Evolutionary conservation across 345 rosid species (phyloP).

Genomic region (Pseudoturritis turrita): DNA sequence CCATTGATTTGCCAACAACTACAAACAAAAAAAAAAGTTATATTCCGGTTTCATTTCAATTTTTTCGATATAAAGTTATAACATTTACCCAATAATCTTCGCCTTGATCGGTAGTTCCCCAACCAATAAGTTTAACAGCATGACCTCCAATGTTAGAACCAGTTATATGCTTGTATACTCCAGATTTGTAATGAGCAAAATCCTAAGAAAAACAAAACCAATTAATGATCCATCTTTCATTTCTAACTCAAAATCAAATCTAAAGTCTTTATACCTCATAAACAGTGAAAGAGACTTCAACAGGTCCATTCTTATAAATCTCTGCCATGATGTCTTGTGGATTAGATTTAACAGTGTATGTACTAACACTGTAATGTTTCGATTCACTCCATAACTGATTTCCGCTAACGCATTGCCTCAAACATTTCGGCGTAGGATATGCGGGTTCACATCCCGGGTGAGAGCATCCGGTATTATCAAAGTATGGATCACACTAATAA

Average conservation of each 20-base stretch:
- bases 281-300: constrained; percentile 87
- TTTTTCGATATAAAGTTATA: background rate
- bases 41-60: background rate
- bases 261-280: constrained; percentile 53
- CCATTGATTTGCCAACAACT: constrained; percentile 98
- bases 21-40: constrained; percentile 22
- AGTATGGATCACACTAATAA: constrained; percentile 85
- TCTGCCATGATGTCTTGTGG: constrained; percentile 81
- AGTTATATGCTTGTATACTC: constrained; percentile 79
- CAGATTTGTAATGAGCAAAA: constrained; percentile 93
- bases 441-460: constrained; percentile 98
- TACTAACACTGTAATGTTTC: constrained; percentile 68
- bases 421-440: constrained; percentile 79
- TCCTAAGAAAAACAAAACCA: constrained; percentile 44
- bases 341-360: constrained; percentile 67
- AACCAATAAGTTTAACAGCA: constrained; percentile 93
- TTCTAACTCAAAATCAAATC: no score
- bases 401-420: constrained; percentile 57
- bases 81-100: constrained; percentile 86
- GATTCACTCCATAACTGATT: constrained; percentile 74
- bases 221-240: constrained; percentile 7
- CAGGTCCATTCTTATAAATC: constrained; percentile 83
- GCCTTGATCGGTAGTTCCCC: constrained; percentile 88
- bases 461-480: constrained; percentile 79
- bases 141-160: constrained; percentile 83